A percentile compares a stretch with the other conserved stretches of the same genome.
These are phyloP conservation scores for Theobroma cacao DNA, from an alignment of 345 rosid genomes.

Conservation along the genomic window DNA sequence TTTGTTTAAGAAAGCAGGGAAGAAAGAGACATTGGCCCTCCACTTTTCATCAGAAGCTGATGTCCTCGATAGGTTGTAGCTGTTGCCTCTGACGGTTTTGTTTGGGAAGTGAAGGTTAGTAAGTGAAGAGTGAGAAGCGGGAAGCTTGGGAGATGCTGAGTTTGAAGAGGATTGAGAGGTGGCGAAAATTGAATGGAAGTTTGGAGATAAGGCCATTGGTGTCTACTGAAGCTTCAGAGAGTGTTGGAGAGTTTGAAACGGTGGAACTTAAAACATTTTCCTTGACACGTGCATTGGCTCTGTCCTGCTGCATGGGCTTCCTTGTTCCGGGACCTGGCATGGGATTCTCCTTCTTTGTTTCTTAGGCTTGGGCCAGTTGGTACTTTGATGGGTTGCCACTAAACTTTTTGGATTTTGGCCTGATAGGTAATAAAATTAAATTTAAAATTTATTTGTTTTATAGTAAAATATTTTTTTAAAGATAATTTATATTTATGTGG, in stretches of 20 bases:
- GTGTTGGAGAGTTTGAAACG: neutral
- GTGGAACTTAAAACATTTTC: neutral
- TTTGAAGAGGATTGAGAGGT: slow-evolving; percentile 14
- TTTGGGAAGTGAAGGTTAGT: slow-evolving; percentile 16
- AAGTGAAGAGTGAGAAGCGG: slow-evolving; percentile 12
- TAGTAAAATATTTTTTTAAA: too few species aligned
- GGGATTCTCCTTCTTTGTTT: too few species aligned
- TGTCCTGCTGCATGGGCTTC: neutral
- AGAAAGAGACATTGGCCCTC: slow-evolving; percentile 65
- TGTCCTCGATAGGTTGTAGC: slow-evolving; percentile 11
- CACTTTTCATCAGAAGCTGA: slow-evolving; percentile 28
- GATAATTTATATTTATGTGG: too few species aligned
- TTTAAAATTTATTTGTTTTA: too few species aligned
- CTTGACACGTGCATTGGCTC: neutral
- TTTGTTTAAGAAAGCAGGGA: slow-evolving; percentile 70
- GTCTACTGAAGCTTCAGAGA: neutral
- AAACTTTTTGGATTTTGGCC: too few species aligned
- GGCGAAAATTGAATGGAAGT: slow-evolving; percentile 2
- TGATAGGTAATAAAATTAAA: too few species aligned
- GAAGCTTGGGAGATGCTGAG: slow-evolving; percentile 11
- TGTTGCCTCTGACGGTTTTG: slow-evolving; percentile 22
- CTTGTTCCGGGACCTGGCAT: neutral
- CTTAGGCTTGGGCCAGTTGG: too few species aligned
- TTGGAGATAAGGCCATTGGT: slow-evolving; percentile 35
- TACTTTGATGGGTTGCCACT: too few species aligned